A percentile compares a stretch with the other conserved stretches of the same genome.
Evolutionary conservation across 2,329 filamentous ascomycete species (phyloP).

Genomic region (Monosporascus cannonballus): DNA sequence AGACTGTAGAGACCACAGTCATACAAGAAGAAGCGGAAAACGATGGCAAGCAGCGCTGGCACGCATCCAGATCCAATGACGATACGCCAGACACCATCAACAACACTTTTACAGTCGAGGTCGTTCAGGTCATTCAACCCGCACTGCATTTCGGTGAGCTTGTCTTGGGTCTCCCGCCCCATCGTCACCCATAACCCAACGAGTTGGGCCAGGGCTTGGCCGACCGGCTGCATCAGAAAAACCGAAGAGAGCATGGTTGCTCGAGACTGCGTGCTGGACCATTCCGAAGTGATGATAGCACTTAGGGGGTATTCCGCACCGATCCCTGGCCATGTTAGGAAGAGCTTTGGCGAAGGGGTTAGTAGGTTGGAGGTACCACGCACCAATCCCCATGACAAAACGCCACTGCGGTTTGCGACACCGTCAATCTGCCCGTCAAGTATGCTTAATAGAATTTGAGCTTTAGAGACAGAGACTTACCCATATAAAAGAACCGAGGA

Average conservation of each 20-base stretch:
- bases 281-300: conserved; percentile 64
- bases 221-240: conserved; percentile 64
- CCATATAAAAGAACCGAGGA: conserved; percentile 45
- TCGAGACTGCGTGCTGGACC: conserved; percentile 54
- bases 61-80: conserved; percentile 60
- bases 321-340: background rate
- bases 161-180: conserved; percentile 31
- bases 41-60: conserved; percentile 56
- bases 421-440: conserved; percentile 20
- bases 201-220: conserved; percentile 58
- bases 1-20: conserved; percentile 61
- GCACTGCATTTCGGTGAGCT: conserved; percentile 39
- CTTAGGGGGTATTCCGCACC: conserved; percentile 52
- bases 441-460: too few relatives aligned
- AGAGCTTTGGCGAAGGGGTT: background rate
- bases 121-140: conserved; percentile 39
- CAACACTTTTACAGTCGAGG: conserved; percentile 37
- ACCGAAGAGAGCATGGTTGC: conserved; percentile 63
- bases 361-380: background rate
- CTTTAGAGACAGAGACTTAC: conserved; percentile 16
- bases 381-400: conserved; percentile 16
- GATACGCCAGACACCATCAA: conserved; percentile 62
- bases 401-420: conserved; percentile 18
- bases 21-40: conserved; percentile 61
- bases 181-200: conserved; percentile 50